phyloP scores from a whole-genome alignment of 78 protist species.

The Reticulomyxa filosa region DNA sequence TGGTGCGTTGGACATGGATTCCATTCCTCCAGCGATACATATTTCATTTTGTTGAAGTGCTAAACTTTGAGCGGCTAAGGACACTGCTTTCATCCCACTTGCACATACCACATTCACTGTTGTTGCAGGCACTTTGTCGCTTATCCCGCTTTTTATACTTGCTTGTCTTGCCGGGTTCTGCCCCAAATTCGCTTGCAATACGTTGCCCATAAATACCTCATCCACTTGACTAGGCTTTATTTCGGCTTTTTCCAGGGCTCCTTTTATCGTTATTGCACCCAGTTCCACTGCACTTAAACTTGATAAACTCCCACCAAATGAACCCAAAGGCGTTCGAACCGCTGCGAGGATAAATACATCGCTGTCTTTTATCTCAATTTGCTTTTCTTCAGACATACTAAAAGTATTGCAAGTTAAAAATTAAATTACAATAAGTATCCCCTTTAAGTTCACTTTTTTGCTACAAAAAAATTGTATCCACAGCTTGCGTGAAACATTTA shows the following conservation, averaged over 20 bases:
- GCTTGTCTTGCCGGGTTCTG: conserved; percentile 80
- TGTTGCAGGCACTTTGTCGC: conserved; percentile 11
- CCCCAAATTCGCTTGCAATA: conserved; percentile 38
- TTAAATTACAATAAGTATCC: no score
- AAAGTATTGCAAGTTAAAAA: no score
- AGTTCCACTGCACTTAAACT: conserved; percentile 22
- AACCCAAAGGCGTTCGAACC: conserved; percentile 68
- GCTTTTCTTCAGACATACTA: no score
- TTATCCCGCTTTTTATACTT: conserved; percentile 40
- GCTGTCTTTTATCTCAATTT: no score
- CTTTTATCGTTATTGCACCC: conserved; percentile 51
- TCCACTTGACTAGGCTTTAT: conserved; percentile 1
- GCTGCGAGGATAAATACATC: conserved; percentile 39
- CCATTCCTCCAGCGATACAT: conserved; percentile 67
- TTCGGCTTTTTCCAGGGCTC: conserved; percentile 20
- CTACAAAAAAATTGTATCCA: no score
- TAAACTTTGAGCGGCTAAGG: conserved; percentile 63
- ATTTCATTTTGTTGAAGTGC: conserved; percentile 36
- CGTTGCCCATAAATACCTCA: conserved; percentile 70
- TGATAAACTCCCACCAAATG: conserved; percentile 36
- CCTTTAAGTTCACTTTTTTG: no score
- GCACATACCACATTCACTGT: conserved; percentile 42
- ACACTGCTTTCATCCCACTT: conserved; percentile 68
- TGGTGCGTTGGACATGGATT: conserved; percentile 78
- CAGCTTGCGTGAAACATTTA: no score